These are phyloP conservation scores for Paramecium caudatum DNA, from an alignment of 73 alveolate genomes.

Conservation along the genomic window DNA sequence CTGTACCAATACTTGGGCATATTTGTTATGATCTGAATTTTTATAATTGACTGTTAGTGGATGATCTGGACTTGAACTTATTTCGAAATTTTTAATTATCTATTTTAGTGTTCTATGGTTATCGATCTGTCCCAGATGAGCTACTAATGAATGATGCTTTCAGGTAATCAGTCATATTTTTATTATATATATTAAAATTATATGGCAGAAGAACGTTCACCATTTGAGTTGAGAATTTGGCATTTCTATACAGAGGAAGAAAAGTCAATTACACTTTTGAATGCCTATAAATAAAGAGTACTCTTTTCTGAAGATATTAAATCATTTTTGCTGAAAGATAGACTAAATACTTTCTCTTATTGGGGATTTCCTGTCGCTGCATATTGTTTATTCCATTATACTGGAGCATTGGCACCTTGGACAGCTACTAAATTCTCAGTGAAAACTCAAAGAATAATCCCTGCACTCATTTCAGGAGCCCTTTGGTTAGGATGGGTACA, in stretches of 20 bases:
- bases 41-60: slow-evolving; percentile 18
- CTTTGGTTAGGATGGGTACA: slow-evolving; percentile 48
- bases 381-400: slow-evolving; percentile 32
- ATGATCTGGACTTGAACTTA: background rate
- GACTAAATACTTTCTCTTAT: slow-evolving; percentile 56
- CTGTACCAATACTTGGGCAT: background rate
- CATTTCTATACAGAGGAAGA: slow-evolving; percentile 74
- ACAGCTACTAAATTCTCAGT: slow-evolving; percentile 11
- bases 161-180: slow-evolving; percentile 11
- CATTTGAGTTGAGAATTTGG: slow-evolving; percentile 68
- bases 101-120: background rate
- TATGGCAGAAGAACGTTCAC: background rate
- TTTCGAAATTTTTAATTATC: slow-evolving; percentile 3
- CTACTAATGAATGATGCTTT: slow-evolving; percentile 41
- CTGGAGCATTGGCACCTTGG: slow-evolving; percentile 28
- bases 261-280: slow-evolving; percentile 65
- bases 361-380: slow-evolving; percentile 62
- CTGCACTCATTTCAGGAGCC: slow-evolving; percentile 22
- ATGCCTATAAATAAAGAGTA: slow-evolving; percentile 70
- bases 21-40: slow-evolving; percentile 12
- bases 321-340: slow-evolving; percentile 36
- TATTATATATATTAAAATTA: background rate
- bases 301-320: slow-evolving; percentile 40
- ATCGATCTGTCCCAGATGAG: slow-evolving; percentile 30
- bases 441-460: background rate